A percentile compares a stretch with the other conserved stretches of the same genome.
Conservation (phyloP, 495 filamentous ascomycete species). For the Daldinia grandis region DNA sequence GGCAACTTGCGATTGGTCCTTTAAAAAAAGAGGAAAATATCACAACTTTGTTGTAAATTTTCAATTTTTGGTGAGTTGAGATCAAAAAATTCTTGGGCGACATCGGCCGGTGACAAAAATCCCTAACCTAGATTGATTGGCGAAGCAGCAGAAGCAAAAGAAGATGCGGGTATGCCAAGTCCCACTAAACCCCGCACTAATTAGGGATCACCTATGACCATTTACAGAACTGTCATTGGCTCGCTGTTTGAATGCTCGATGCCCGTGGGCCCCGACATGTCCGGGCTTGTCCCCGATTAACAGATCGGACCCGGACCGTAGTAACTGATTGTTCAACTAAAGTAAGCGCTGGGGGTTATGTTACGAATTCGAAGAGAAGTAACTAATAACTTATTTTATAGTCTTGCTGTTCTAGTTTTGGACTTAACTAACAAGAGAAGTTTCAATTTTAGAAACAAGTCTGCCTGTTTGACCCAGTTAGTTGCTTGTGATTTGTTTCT, state of each 20-base stretch:
- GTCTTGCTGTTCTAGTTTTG: background rate
- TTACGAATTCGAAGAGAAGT: too few species aligned
- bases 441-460: too few species aligned
- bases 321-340: background rate
- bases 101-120: constrained; percentile 34
- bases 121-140: constrained; percentile 29
- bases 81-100: constrained; percentile 32
- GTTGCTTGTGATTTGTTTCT: too few species aligned
- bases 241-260: background rate
- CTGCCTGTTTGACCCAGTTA: too few species aligned
- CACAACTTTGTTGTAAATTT: constrained; percentile 22
- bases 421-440: background rate
- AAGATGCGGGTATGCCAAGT: background rate
- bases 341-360: background rate
- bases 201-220: constrained; percentile 20
- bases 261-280: constrained; percentile 9
- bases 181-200: constrained; percentile 34
- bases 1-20: background rate
- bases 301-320: background rate
- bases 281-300: background rate
- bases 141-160: background rate
- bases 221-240: constrained; percentile 27
- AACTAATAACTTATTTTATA: too few species aligned
- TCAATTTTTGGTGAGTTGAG: constrained; percentile 25
- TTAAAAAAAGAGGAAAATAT: background rate